Conservation (phyloP, 768 basidiomycete genomes). For the Xanthoconium stramineum region DNA sequence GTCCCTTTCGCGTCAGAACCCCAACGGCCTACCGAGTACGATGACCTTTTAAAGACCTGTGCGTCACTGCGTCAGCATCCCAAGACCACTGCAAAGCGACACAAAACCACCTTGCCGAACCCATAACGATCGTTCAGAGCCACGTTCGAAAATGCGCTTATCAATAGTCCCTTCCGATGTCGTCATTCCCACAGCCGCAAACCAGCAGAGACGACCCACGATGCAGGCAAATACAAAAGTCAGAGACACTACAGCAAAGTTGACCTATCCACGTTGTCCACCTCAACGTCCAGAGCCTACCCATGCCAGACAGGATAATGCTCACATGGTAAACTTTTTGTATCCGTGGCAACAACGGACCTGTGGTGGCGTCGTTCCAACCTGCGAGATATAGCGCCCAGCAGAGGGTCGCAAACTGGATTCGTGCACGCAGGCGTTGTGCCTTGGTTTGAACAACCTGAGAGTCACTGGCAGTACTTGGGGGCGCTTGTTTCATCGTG, state of each 20-base stretch:
- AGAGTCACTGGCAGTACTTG: not conserved
- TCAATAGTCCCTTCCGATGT: slow-evolving; percentile 28
- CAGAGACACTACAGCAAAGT: slow-evolving; percentile 39
- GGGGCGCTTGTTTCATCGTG: not conserved
- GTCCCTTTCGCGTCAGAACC: no score
- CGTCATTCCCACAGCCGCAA: not conserved
- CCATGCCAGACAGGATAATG: not conserved
- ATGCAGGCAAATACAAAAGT: slow-evolving; percentile 41
- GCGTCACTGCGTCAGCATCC: not conserved
- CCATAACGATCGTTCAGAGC: slow-evolving; percentile 29
- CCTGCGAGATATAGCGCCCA: slow-evolving; percentile 31
- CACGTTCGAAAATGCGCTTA: slow-evolving; percentile 32
- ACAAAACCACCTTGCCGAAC: slow-evolving; percentile 31
- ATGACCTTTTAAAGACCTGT: slow-evolving; percentile 20
- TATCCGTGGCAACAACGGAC: slow-evolving; percentile 9
- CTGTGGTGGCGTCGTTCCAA: slow-evolving; percentile 12
- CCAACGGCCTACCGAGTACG: slow-evolving; percentile 22
- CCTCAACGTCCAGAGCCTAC: not conserved
- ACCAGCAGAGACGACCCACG: slow-evolving; percentile 21
- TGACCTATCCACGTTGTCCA: slow-evolving; percentile 25
- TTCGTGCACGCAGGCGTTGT: slow-evolving; percentile 22
- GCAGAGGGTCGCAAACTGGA: slow-evolving; percentile 8
- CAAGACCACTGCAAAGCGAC: not conserved
- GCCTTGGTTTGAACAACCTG: slow-evolving; percentile 15
- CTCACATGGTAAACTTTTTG: slow-evolving; percentile 34